Conservation (phyloP, 2,329 filamentous ascomycete genomes). For the Phaeosphaeriaceae sp. region DNA sequence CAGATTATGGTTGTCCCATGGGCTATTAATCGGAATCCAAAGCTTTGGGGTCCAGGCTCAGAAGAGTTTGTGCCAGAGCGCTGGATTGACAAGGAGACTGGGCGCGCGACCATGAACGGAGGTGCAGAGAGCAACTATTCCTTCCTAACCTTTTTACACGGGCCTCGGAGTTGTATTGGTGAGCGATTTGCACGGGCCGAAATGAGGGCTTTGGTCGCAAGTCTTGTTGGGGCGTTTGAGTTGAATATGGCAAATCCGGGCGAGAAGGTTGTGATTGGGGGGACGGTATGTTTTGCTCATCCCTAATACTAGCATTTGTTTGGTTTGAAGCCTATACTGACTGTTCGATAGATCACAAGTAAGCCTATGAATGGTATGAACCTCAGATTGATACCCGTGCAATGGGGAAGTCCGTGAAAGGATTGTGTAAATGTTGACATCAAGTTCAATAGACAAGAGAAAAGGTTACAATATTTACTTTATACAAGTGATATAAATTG, state of each 20-base stretch:
- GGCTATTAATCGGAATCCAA: slow-evolving; percentile 52
- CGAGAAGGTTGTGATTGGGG: slow-evolving; percentile 37
- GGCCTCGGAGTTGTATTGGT: slow-evolving; percentile 49
- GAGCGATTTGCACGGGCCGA: slow-evolving; percentile 48
- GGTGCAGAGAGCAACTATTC: slow-evolving; percentile 48
- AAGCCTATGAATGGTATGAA: slow-evolving; percentile 49
- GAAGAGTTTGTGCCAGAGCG: slow-evolving; percentile 53
- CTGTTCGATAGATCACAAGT: slow-evolving; percentile 34
- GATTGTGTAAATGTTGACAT: neutral
- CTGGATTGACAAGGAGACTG: slow-evolving; percentile 51
- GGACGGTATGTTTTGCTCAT: slow-evolving; percentile 19
- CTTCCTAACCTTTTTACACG: slow-evolving; percentile 54
- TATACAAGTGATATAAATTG: too few relatives aligned
- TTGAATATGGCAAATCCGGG: slow-evolving; percentile 42
- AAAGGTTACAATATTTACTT: too few relatives aligned
- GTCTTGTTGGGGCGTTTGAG: slow-evolving; percentile 43
- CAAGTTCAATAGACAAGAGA: too few relatives aligned
- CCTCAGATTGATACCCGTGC: slow-evolving; percentile 35
- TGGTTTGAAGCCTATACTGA: too few relatives aligned
- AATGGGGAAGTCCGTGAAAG: slow-evolving; percentile 20
- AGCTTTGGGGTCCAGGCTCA: slow-evolving; percentile 52
- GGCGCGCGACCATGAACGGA: slow-evolving; percentile 50
- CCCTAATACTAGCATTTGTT: too few relatives aligned
- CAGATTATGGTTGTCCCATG: slow-evolving; percentile 48
- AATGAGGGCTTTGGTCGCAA: slow-evolving; percentile 44